Evolutionary conservation across 441 rosid species (phyloP).

Genomic region (Pelargonium cotyledonis): DNA sequence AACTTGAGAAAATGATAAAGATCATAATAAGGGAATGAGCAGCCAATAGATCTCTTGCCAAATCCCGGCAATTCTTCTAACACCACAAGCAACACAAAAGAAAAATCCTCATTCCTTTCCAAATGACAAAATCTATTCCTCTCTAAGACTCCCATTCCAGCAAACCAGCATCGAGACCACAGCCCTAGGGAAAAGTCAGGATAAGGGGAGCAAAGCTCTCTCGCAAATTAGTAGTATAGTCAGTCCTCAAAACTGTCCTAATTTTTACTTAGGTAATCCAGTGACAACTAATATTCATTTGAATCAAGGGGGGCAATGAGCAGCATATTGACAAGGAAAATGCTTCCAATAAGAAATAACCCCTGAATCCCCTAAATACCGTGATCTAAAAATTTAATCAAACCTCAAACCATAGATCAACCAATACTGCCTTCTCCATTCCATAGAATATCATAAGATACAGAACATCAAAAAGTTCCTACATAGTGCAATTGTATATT

Average conservation of each 20-base stretch:
- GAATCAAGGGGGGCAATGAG: background rate
- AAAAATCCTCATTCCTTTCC: background rate
- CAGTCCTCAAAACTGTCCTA: background rate
- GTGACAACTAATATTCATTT: no score
- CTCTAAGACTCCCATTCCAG: background rate
- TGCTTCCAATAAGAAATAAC: background rate
- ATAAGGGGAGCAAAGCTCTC: background rate
- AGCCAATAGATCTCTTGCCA: background rate
- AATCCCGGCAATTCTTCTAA: background rate
- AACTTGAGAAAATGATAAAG: background rate
- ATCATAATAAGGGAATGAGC: constrained; percentile 3
- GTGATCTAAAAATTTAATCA: no score
- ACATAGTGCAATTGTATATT: background rate
- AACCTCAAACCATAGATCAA: background rate
- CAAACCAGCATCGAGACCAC: background rate
- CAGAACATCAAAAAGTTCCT: background rate
- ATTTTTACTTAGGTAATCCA: background rate
- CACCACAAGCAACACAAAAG: background rate
- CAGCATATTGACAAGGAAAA: background rate
- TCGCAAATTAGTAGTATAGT: background rate
- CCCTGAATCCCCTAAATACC: background rate
- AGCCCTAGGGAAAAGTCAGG: background rate
- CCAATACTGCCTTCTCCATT: background rate
- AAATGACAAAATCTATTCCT: background rate
- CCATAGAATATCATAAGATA: background rate